A percentile compares a stretch with the other conserved stretches of the same genome.
phyloP scores from a whole-genome alignment of 2,329 filamentous ascomycete genomes.

The Cephalotrichum gorgonifer region DNA sequence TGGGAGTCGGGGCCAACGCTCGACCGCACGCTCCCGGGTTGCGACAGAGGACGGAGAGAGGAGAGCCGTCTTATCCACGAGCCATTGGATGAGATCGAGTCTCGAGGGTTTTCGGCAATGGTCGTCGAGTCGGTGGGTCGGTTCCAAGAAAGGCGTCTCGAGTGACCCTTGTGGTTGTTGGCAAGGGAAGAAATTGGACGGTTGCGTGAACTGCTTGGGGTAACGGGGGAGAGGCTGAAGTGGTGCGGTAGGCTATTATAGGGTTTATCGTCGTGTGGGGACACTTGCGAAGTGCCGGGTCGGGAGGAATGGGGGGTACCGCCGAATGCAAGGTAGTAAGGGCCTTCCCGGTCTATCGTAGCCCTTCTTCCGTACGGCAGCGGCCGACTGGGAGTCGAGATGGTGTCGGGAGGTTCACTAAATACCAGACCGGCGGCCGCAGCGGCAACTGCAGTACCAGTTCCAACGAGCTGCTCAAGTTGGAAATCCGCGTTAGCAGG shows the following conservation, averaged over 20 bases:
- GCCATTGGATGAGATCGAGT: conserved; percentile 50
- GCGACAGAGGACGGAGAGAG: conserved; percentile 51
- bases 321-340: conserved; percentile 14
- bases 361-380: conserved; percentile 13
- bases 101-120: conserved; percentile 34
- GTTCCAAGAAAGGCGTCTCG: conserved; percentile 31
- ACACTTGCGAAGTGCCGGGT: conserved; percentile 26
- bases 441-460: conserved; percentile 50
- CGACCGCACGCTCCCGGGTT: conserved; percentile 56
- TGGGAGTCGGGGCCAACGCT: conserved; percentile 56
- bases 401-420: conserved; percentile 39
- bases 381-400: conserved; percentile 16
- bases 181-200: not conserved
- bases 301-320: conserved; percentile 22
- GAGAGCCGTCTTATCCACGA: conserved; percentile 69
- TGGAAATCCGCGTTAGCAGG: conserved; percentile 1
- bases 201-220: conserved; percentile 12
- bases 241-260: conserved; percentile 13
- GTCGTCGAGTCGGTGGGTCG: conserved; percentile 25
- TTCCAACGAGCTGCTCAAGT: conserved; percentile 46
- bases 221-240: conserved; percentile 9
- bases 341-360: conserved; percentile 23
- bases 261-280: conserved; percentile 19
- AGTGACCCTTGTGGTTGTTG: not conserved
- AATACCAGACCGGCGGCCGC: conserved; percentile 49